Percentiles rank a stretch among this genome's conserved stretches.
Conservation (phyloP, 108 stramenopile species). For the Aurantiochytrium sp. region DNA sequence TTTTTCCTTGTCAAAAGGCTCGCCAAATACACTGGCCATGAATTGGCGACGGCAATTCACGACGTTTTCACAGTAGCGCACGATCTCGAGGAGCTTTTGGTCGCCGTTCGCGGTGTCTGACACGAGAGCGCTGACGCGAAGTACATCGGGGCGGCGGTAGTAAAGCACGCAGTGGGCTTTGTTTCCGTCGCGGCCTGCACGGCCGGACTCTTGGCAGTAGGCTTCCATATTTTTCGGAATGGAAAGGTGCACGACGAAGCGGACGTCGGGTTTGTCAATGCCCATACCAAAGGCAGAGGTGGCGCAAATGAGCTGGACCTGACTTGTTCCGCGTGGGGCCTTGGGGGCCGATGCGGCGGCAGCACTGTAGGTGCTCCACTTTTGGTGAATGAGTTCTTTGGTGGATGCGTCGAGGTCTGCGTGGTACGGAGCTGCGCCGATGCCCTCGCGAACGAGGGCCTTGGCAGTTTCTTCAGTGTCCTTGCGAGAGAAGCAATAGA, state of each 20-base stretch:
- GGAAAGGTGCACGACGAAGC: conserved; percentile 92
- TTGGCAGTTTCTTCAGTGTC: conserved; percentile 76
- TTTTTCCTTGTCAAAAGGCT: not conserved
- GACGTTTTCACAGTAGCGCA: conserved; percentile 23
- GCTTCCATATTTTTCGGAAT: conserved; percentile 97
- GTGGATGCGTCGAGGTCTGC: conserved; percentile 65
- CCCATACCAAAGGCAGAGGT: conserved; percentile 85
- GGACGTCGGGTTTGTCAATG: conserved; percentile 69
- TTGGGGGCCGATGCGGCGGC: conserved; percentile 60
- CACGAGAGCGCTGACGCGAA: not conserved
- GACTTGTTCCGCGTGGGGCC: conserved; percentile 71
- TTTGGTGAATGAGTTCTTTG: not conserved
- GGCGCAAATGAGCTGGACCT: conserved; percentile 81
- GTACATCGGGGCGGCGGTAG: conserved; percentile 42
- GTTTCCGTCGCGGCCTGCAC: conserved; percentile 86
- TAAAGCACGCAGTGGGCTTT: conserved; percentile 83
- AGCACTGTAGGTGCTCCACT: not conserved
- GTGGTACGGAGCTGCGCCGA: conserved; percentile 82
- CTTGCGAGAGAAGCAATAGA: conserved; percentile 88
- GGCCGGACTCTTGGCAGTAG: conserved; percentile 72
- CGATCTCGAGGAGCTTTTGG: conserved; percentile 71
- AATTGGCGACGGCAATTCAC: not conserved
- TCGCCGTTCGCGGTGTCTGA: conserved; percentile 21
- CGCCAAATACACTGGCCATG: conserved; percentile 8
- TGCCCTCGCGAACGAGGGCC: conserved; percentile 58